Base-by-base conservation (phyloP, 2,329 filamentous ascomycete species). In the Tricladium varicosporioides region DNA sequence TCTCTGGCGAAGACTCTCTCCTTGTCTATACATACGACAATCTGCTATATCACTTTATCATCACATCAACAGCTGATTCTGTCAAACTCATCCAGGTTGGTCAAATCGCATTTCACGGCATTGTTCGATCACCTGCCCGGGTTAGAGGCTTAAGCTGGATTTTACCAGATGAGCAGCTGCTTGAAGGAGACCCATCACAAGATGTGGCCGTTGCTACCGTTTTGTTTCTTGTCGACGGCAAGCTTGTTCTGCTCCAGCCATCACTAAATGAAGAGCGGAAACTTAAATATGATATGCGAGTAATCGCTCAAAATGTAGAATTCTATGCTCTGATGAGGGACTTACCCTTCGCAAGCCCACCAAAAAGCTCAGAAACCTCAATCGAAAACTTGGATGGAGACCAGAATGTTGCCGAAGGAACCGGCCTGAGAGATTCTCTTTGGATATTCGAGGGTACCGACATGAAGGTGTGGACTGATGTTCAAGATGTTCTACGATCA, bases 11-110 rank as follows among this genome's bases (percentile, higher is more conserved):
- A 65, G 94, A 99, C 73, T 97, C 94, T 0, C 80, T 99, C 27
- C 82, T 99, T 32, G 93, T 97, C 10, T 99, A 99, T 72, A 99
- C 94, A 0, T 92, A 96, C 71, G 93, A 97, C 70, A 99, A 99
- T 71, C 82, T 95, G 10, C 80, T 99, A 14, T 94, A 97, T 69
- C 94, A 99, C 71, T 99, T 92, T 71, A 86, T 99, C 59, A 93
- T 99, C 62, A 86, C 89, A 0, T 82, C 85, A 0, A 80, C 84
- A 18, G 79, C 82, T n/a, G 86, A 80, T 14, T 77, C 86, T 18
- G 82, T 96, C 33, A 87, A 86, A 45, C 80, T 97, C 31, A 83
- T 96, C 5, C 92, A 96, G 70, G 92, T 97, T n/a, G 94, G 95
- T 9, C 94, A 97, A 71, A 99, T 99, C 67, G 93, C 91, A 11